phyloP scores from a whole-genome alignment of 441 rosid genomes.

The Euphorbia corollata region DNA sequence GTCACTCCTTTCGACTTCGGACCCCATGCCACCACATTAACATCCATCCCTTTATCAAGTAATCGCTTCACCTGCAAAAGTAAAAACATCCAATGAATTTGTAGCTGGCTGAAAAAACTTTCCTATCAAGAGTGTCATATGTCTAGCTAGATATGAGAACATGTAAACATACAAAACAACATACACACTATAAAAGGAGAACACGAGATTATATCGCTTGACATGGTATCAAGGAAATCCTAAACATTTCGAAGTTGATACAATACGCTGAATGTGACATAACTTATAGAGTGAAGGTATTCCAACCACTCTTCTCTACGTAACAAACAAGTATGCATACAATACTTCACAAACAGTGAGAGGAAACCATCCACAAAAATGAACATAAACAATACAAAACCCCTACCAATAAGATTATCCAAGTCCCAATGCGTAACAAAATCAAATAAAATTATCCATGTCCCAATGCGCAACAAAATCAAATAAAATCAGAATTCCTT shows the following conservation, averaged over 20 bases:
- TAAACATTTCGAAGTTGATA: background rate
- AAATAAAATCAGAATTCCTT: no score
- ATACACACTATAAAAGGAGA: background rate
- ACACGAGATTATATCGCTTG: background rate
- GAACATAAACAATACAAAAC: background rate
- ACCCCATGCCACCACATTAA: constrained; percentile 68
- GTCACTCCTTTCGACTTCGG: constrained; percentile 76
- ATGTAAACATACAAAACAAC: background rate
- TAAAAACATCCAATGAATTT: no score
- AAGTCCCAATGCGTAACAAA: background rate
- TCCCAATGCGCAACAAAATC: no score
- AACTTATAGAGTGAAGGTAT: background rate
- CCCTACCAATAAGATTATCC: background rate
- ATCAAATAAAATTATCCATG: no score
- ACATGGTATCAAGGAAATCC: background rate
- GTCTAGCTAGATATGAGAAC: background rate
- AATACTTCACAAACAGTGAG: background rate
- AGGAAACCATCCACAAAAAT: background rate
- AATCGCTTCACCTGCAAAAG: constrained; percentile 50
- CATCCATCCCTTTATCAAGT: constrained; percentile 70
- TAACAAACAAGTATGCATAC: no score
- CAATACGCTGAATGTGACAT: background rate
- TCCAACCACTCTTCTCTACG: background rate
- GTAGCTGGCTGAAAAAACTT: background rate
- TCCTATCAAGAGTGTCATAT: background rate